These are phyloP conservation scores for Leonotis leonurus DNA, from an alignment of 257 asterid genomes.

Conservation along the genomic window DNA sequence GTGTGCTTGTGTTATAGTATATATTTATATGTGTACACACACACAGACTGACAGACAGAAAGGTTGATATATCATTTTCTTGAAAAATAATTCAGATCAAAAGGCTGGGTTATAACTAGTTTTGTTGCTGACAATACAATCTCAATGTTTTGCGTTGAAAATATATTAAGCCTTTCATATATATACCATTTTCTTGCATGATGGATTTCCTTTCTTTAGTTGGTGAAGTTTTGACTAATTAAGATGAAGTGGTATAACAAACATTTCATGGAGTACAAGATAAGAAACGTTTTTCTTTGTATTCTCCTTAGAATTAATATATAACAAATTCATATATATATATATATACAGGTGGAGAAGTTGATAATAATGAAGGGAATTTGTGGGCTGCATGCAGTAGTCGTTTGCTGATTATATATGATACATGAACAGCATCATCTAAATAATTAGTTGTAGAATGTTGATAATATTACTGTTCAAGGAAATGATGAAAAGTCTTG, in stretches of 20 bases:
- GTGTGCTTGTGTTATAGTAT: neutral
- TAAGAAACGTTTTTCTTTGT: no score
- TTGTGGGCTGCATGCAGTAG: neutral
- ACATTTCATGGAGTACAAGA: slow-evolving; percentile 16
- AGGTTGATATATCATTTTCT: slow-evolving; percentile 2
- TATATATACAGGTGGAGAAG: neutral
- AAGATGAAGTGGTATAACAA: slow-evolving; percentile 7
- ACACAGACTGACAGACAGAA: neutral
- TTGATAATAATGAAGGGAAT: neutral
- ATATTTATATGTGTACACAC: no score
- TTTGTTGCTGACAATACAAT: neutral
- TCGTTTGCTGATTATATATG: neutral
- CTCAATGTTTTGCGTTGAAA: neutral
- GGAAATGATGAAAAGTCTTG: neutral
- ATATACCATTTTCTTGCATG: neutral
- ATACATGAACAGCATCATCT: neutral
- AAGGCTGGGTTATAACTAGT: neutral
- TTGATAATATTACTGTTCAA: neutral
- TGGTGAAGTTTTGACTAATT: slow-evolving; percentile 21
- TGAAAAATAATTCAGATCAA: neutral
- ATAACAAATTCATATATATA: neutral
- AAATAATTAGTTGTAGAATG: neutral
- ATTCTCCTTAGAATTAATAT: no score
- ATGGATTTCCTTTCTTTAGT: slow-evolving; percentile 13
- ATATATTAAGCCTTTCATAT: no score